Base-by-base conservation (phyloP, 768 basidiomycete species). In the Phylloporus sp. region DNA sequence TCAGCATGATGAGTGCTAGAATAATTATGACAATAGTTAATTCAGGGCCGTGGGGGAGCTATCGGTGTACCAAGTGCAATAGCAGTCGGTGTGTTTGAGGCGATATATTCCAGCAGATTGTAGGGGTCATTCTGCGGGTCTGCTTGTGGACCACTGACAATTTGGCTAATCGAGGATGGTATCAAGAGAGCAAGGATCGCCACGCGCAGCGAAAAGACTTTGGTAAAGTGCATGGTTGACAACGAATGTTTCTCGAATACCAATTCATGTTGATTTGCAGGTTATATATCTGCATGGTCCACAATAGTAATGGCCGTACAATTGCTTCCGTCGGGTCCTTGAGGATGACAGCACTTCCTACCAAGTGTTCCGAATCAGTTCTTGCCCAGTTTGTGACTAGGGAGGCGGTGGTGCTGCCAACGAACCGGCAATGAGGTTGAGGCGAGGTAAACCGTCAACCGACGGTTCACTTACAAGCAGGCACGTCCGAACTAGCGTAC, bases 51-150 rank as follows among this genome's bases (percentile, higher is more conserved):
- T 1, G 4, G 3, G 24, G 26, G 40, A 26, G 8, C 34, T 34
- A 20, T 26, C 29, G 2, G 61, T 69, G 55, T 54, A 80, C 80
- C 54, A 45, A 80, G 74, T 8, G 81, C 75, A 45, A 84, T 64
- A 4, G 60, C 76, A 0, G 81, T 81, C 32, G 80, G 60, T 4
- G 72, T 67, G 61, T 84, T 79, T 32, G 74, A 79, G 5, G 78
- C 70, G 45, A 84, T 84, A 58, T 82, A 84, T 50, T 70, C 72
- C 18, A 84, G 63, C 5, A 76, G 76, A 53, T 84, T 82, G 59
- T 73, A 73, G 0, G 70, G 74, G 55, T 84, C 81, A 60, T 80
- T 35, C 58, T 70, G 72, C 0, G 59, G 52, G 38, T 39, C 38
- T 22, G 35, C 18, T 36, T n/a, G 35, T 11, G 35, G 35, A 4